These are phyloP conservation scores for Coprinellus aureogranulatus DNA, from an alignment of 768 basidiomycete genomes.

Conservation along the genomic window DNA sequence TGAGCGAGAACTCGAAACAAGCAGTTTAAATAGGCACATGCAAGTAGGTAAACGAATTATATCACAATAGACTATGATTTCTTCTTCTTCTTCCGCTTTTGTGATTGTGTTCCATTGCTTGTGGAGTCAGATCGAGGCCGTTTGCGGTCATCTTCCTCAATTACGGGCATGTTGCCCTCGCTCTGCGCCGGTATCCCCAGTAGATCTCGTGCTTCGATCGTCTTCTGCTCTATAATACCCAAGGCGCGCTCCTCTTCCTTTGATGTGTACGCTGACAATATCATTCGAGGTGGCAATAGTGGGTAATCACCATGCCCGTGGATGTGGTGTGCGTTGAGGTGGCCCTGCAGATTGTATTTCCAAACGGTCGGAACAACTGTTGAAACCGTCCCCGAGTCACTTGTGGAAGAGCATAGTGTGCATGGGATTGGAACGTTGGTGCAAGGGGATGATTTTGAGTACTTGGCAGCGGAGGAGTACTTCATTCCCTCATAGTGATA, in stretches of 20 bases:
- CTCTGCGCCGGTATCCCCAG: not conserved
- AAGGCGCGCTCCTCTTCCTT: not conserved
- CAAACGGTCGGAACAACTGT: not conserved
- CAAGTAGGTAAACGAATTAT: too few relatives aligned
- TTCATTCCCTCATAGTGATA: constrained; percentile 4
- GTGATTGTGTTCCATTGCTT: too few relatives aligned
- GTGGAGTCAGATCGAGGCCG: too few relatives aligned
- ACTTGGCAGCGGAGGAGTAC: not conserved
- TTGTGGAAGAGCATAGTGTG: not conserved
- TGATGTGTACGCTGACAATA: not conserved
- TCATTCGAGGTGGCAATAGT: not conserved
- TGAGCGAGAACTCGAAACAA: too few relatives aligned
- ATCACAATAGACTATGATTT: too few relatives aligned
- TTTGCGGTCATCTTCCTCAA: too few relatives aligned
- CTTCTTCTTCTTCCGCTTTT: too few relatives aligned
- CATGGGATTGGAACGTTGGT: not conserved
- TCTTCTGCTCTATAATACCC: not conserved
- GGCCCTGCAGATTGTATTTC: not conserved
- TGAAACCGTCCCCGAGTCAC: not conserved
- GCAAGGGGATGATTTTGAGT: not conserved
- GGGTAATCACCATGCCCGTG: not conserved
- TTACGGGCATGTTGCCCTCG: too few relatives aligned
- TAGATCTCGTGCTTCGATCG: not conserved
- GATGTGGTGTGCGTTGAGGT: not conserved
- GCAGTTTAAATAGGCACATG: too few relatives aligned